Base-by-base conservation (phyloP, 2,329 filamentous ascomycete genomes). In the Colletotrichum melonis region DNA sequence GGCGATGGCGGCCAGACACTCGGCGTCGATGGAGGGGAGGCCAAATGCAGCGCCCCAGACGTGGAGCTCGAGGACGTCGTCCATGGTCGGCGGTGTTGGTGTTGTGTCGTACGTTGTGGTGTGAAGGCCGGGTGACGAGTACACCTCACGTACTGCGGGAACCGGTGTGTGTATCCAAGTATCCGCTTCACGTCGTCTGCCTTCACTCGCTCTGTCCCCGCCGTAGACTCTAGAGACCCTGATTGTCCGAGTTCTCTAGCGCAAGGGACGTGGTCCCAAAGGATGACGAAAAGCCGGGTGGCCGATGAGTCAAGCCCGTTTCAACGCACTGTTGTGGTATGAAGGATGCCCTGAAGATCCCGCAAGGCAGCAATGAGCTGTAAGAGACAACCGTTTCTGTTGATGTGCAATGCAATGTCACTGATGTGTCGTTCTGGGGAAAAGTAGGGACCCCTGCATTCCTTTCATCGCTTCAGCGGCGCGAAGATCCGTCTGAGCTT, bases 21-120 rank as follows among this genome's bases (percentile, higher is more conserved):
- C 94, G 58, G 96, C 88, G 79, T 98, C 95, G 78, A 98, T 93
- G 56, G 97, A 98, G 16, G 96, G 92, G 57, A 98, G 90, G 54
- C 92, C 92, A 82, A 98, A 97, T 54, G 94, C 95, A 67, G 95
- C 92, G 63, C 95, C 95, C 93, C 95, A 97, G 79, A 98, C 89
- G 84, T 98, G 93, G 73, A 99, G 90, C 84, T 96, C 90, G 62
- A 95, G 84, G 75, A 90, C 49, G n/a, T 62, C 56, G 24, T 62
- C 60, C 71, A 73, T 73, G 38, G 38, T 42, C 38, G 38, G 38
- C 14, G 38, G 38, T 42, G 35, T 14, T 42, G 38, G 38, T n/a
- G 9, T 4, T 49, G 22, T 32, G 59, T 22, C 42, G 22, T 54
- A 16, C 4, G 55, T 66, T 42, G 58, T 22, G 28, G 64, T 26